These are phyloP conservation scores for Massarina eburnea DNA, from an alignment of 2,329 filamentous ascomycete genomes.

Conservation along the genomic window DNA sequence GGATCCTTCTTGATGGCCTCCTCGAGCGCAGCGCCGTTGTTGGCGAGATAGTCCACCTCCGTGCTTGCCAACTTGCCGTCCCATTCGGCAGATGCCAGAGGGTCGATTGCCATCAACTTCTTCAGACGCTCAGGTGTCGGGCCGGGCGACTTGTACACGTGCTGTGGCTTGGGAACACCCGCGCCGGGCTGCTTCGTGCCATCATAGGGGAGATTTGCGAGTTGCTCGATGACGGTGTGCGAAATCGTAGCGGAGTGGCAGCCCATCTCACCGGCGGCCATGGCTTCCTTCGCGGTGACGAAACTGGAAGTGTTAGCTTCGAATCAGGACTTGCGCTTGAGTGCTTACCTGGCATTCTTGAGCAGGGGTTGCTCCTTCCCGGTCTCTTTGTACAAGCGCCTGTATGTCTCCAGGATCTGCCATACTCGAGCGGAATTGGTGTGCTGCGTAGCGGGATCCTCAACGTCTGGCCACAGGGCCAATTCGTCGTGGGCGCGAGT, in stretches of 20 bases:
- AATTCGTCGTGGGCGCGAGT: conserved; percentile 48
- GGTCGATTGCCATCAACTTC: conserved; percentile 44
- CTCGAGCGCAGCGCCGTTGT: conserved; percentile 48
- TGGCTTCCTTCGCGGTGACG: conserved; percentile 47
- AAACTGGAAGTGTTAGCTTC: conserved; percentile 36
- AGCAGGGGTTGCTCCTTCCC: conserved; percentile 53
- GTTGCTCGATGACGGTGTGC: conserved; percentile 42
- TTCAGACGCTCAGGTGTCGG: conserved; percentile 39
- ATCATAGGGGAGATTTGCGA: conserved; percentile 45
- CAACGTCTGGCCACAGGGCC: conserved; percentile 50
- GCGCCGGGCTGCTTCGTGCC: conserved; percentile 42
- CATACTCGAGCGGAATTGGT: conserved; percentile 52
- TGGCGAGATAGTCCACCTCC: conserved; percentile 51
- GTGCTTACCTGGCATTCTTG: conserved; percentile 48
- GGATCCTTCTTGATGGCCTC: conserved; percentile 47
- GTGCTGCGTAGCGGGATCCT: conserved; percentile 52
- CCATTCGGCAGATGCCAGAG: conserved; percentile 42
- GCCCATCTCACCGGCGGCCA: conserved; percentile 51
- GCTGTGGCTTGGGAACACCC: conserved; percentile 44
- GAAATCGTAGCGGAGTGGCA: conserved; percentile 52
- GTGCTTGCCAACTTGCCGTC: conserved; percentile 46
- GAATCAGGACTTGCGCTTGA: not conserved
- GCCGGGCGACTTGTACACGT: conserved; percentile 43
- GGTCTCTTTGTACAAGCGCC: conserved; percentile 49
- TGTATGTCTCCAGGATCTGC: conserved; percentile 54